These are phyloP conservation scores for Gossypium stocksii DNA, from an alignment of 345 rosid species.

Conservation along the genomic window DNA sequence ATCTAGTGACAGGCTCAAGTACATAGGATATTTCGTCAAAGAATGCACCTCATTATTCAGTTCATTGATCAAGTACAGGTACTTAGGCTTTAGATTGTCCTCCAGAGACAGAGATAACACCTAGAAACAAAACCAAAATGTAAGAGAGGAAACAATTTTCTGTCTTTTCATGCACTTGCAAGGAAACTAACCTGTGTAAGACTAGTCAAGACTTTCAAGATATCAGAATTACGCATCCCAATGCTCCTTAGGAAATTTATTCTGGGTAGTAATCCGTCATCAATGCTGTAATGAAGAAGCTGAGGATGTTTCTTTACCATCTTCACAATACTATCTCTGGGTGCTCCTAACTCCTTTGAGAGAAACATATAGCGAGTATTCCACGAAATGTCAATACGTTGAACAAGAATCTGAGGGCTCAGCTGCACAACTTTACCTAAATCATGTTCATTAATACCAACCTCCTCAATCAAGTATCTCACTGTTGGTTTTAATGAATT, in stretches of 20 bases:
- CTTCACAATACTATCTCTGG: constrained; percentile 79
- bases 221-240: constrained; percentile 76
- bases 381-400: constrained; percentile 91
- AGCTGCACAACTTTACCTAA: constrained; percentile 86
- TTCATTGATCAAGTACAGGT: constrained; percentile 78
- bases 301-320: constrained; percentile 96
- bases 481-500: constrained; percentile 87
- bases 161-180: background rate
- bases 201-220: constrained; percentile 90
- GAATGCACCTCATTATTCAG: constrained; percentile 72
- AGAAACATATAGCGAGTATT: constrained; percentile 84
- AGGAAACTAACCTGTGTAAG: constrained; percentile 71
- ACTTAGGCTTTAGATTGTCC: constrained; percentile 91
- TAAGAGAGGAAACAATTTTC: background rate
- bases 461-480: constrained; percentile 93
- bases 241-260: constrained; percentile 91
- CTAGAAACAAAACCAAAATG: constrained; percentile 32
- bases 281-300: constrained; percentile 91
- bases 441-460: constrained; percentile 71
- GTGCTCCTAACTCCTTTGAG: constrained; percentile 86
- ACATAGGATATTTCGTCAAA: constrained; percentile 79
- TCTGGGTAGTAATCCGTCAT: constrained; percentile 82
- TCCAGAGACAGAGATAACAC: constrained; percentile 88
- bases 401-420: constrained; percentile 94
- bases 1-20: constrained; percentile 83